Conservation (phyloP, 805 yeast species). For the Starmera amethionina region DNA sequence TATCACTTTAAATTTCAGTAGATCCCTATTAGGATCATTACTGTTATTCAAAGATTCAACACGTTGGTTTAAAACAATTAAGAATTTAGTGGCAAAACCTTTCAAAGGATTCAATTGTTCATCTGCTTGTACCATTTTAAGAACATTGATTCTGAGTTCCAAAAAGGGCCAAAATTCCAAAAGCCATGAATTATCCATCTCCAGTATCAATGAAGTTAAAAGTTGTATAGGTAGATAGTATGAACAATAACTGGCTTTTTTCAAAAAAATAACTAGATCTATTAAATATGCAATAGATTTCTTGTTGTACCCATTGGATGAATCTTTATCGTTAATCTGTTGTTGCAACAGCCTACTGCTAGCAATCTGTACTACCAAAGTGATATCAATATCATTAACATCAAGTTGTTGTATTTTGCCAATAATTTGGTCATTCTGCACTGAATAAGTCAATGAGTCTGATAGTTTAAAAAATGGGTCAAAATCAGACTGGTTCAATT, state of each 20-base stretch:
- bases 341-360: too few species aligned
- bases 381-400: too few species aligned
- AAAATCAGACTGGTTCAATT: too few species aligned
- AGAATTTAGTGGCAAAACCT: constrained; percentile 6
- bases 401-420: too few species aligned
- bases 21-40: constrained; percentile 12
- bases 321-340: background rate
- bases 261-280: constrained; percentile 10
- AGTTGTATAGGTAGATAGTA: constrained; percentile 9
- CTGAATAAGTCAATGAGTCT: too few species aligned
- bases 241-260: constrained; percentile 1
- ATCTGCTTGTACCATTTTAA: background rate
- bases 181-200: constrained; percentile 7
- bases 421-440: too few species aligned
- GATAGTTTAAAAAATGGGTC: too few species aligned
- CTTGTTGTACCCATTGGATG: constrained; percentile 7
- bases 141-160: constrained; percentile 4
- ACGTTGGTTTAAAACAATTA: constrained; percentile 9
- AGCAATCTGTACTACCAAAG: too few species aligned
- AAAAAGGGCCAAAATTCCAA: constrained; percentile 14
- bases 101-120: constrained; percentile 3
- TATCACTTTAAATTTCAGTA: constrained; percentile 9
- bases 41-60: constrained; percentile 4
- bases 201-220: constrained; percentile 3
- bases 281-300: constrained; percentile 9